These are phyloP conservation scores for Colletotrichum cereale DNA, from an alignment of 2,329 filamentous ascomycete species.

Conservation along the genomic window DNA sequence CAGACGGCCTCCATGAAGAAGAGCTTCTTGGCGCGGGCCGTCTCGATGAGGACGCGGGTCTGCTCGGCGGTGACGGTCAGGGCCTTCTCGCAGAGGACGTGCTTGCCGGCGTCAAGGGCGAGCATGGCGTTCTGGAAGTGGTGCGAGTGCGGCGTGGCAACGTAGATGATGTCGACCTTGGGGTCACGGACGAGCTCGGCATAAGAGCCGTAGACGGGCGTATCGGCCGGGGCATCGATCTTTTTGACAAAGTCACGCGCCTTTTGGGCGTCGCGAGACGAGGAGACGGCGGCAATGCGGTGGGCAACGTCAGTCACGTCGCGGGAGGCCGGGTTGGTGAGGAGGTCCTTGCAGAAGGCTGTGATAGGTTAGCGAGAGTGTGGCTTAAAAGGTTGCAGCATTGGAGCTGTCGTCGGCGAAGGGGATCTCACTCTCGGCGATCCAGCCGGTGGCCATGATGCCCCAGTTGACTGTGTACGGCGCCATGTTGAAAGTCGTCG, in stretches of 20 bases:
- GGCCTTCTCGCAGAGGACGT: slow-evolving; percentile 92
- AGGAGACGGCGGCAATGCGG: slow-evolving; percentile 82
- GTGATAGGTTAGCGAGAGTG: slow-evolving; percentile 9
- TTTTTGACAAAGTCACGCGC: slow-evolving; percentile 80
- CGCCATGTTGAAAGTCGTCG: slow-evolving; percentile 51
- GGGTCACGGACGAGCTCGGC: slow-evolving; percentile 83
- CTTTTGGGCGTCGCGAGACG: slow-evolving; percentile 77
- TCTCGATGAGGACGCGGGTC: slow-evolving; percentile 77
- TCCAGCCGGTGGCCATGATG: slow-evolving; percentile 71
- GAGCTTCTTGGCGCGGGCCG: slow-evolving; percentile 78
- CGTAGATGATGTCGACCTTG: slow-evolving; percentile 87
- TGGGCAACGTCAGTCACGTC: slow-evolving; percentile 80
- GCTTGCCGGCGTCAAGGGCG: slow-evolving; percentile 85
- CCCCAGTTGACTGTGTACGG: slow-evolving; percentile 69
- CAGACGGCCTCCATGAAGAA: slow-evolving; percentile 91
- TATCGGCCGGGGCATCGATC: slow-evolving; percentile 75
- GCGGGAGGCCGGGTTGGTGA: slow-evolving; percentile 78
- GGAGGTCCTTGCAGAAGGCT: slow-evolving; percentile 82
- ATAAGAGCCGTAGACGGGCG: slow-evolving; percentile 84
- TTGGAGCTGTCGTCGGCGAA: background rate
- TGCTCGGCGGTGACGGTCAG: slow-evolving; percentile 88
- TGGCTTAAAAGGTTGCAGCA: background rate
- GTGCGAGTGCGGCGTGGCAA: slow-evolving; percentile 91
- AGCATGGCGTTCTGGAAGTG: slow-evolving; percentile 93
- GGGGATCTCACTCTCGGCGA: slow-evolving; percentile 66